These are phyloP conservation scores for Hydnomerulius pinastri DNA, from an alignment of 768 basidiomycete genomes.

Conservation along the genomic window DNA sequence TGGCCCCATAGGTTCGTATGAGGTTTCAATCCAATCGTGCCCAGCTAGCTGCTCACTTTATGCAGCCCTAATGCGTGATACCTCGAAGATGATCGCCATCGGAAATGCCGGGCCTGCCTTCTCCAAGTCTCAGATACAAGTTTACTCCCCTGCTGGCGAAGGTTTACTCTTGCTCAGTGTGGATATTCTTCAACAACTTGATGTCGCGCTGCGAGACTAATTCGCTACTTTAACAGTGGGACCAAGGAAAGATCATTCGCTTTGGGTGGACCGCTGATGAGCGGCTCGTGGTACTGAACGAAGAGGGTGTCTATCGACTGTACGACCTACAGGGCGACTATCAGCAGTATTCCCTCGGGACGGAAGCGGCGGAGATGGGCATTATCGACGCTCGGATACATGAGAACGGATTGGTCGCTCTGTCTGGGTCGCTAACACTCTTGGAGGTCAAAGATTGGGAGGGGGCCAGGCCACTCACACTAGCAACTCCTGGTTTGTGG, in stretches of 20 bases:
- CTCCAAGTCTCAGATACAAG: conserved; percentile 79
- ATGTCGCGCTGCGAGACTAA: conserved; percentile 7
- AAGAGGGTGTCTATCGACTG: conserved; percentile 88
- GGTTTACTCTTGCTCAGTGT: conserved; percentile 70
- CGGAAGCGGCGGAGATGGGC: conserved; percentile 79
- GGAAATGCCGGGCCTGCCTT: conserved; percentile 56
- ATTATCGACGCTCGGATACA: conserved; percentile 85
- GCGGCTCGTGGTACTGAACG: conserved; percentile 80
- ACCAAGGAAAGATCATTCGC: conserved; percentile 77
- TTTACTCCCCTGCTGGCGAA: conserved; percentile 86
- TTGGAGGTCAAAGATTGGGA: conserved; percentile 91
- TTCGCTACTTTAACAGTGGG: conserved; percentile 66
- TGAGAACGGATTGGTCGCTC: conserved; percentile 82
- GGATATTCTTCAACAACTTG: conserved; percentile 39
- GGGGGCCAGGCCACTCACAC: conserved; percentile 67
- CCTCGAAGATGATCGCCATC: conserved; percentile 74
- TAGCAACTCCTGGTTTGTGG: conserved; percentile 73
- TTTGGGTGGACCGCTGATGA: conserved; percentile 89
- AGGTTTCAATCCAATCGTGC: background rate
- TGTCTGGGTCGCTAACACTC: conserved; percentile 74
- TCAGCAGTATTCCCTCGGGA: conserved; percentile 80
- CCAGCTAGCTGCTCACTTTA: conserved; percentile 1
- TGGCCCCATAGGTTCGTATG: conserved; percentile 78
- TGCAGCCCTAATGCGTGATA: conserved; percentile 86
- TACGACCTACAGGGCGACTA: conserved; percentile 90